A percentile compares a stretch with the other conserved stretches of the same genome.
These are phyloP conservation scores for Didymella pomorum DNA, from an alignment of 2,329 filamentous ascomycete genomes.

Conservation along the genomic window DNA sequence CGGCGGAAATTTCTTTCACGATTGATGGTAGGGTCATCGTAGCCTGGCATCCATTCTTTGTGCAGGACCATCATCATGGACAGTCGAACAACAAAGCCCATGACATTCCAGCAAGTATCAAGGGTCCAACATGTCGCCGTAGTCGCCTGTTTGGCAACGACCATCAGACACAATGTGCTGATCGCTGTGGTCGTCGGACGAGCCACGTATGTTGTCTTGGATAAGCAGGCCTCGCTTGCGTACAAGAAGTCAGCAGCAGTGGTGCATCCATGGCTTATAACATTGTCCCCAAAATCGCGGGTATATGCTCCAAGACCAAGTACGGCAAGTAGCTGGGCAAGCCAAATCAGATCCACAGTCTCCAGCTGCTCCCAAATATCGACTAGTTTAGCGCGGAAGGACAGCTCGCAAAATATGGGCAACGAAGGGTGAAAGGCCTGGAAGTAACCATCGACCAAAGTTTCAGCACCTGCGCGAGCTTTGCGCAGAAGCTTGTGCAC, in stretches of 20 bases:
- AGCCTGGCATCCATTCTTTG: constrained; percentile 24
- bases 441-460: constrained; percentile 25
- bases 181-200: constrained; percentile 25
- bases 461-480: constrained; percentile 5
- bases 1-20: constrained; percentile 23
- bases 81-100: constrained; percentile 29
- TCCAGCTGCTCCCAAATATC: constrained; percentile 18
- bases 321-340: constrained; percentile 29
- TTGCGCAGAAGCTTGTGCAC: constrained; percentile 21
- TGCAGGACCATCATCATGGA: constrained; percentile 32
- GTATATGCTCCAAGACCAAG: constrained; percentile 33
- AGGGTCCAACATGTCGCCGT: constrained; percentile 35
- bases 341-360: constrained; percentile 23
- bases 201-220: constrained; percentile 33
- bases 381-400: constrained; percentile 19
- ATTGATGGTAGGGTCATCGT: constrained; percentile 8
- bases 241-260: constrained; percentile 27
- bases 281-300: constrained; percentile 11
- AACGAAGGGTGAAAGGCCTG: constrained; percentile 22
- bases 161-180: constrained; percentile 31
- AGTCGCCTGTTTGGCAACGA: constrained; percentile 34
- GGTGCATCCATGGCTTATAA: neutral
- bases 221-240: constrained; percentile 33
- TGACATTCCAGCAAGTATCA: constrained; percentile 33
- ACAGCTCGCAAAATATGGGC: constrained; percentile 21